Percentiles rank a stretch among this genome's conserved stretches.
phyloP scores from a whole-genome alignment of 805 yeast genomes.

The Candida chauliodis region DNA sequence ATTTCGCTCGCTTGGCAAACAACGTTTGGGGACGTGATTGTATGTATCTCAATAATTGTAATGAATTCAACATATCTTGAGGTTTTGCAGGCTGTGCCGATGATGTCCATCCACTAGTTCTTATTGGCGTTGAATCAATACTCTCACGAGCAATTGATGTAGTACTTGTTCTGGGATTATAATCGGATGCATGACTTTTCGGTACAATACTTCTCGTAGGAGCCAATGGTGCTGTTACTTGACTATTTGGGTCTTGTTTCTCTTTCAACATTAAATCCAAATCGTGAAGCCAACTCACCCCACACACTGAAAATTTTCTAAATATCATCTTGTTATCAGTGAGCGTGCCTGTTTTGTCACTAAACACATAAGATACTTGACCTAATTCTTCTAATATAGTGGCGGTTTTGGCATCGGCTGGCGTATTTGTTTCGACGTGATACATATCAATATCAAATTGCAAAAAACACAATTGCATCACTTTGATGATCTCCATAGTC shows the following conservation, averaged over 20 bases:
- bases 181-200: slow-evolving; percentile 3
- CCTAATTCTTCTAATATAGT: slow-evolving; percentile 95
- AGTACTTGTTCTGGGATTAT: slow-evolving; percentile 23
- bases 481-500: slow-evolving; percentile 93
- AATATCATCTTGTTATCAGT: slow-evolving; percentile 95
- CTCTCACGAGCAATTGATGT: slow-evolving; percentile 32
- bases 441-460: slow-evolving; percentile 96
- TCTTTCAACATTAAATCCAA: slow-evolving; percentile 39
- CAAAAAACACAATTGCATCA: slow-evolving; percentile 74
- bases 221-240: slow-evolving; percentile 6
- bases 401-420: slow-evolving; percentile 93
- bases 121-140: slow-evolving; percentile 24
- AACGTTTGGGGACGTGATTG: slow-evolving; percentile 67
- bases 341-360: slow-evolving; percentile 96
- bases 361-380: slow-evolving; percentile 90
- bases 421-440: slow-evolving; percentile 76
- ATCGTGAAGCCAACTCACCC: slow-evolving; percentile 87
- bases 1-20: slow-evolving; percentile 69
- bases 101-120: slow-evolving; percentile 40
- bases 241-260: slow-evolving; percentile 9
- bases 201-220: slow-evolving; percentile 5
- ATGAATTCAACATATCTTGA: slow-evolving; percentile 46
- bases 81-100: slow-evolving; percentile 44
- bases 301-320: slow-evolving; percentile 82
- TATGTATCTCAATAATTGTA: slow-evolving; percentile 64